Conservation (phyloP, 345 rosid species). For the Draba incana region DNA sequence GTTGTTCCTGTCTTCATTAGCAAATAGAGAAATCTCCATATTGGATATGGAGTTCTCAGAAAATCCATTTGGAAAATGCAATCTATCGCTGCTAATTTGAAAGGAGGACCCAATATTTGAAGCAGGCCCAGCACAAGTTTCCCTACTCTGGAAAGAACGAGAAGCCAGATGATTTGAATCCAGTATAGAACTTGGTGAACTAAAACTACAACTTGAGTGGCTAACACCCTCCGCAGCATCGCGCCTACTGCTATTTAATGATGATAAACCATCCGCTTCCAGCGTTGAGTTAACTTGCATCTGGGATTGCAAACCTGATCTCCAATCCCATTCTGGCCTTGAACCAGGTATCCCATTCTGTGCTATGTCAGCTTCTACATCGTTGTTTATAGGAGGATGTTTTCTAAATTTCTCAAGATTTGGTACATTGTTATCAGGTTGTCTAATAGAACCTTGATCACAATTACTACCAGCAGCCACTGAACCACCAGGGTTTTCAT, state of each 20-base stretch:
- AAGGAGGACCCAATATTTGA: slow-evolving; percentile 41
- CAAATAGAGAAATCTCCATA: slow-evolving; percentile 42
- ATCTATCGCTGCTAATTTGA: slow-evolving; percentile 42
- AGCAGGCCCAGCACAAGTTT: slow-evolving; percentile 30
- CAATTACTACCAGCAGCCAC: slow-evolving; percentile 40
- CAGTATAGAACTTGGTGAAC: slow-evolving; percentile 46
- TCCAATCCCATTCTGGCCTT: slow-evolving; percentile 47
- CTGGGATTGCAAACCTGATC: slow-evolving; percentile 41
- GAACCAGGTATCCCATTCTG: slow-evolving; percentile 38
- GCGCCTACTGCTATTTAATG: slow-evolving; percentile 60
- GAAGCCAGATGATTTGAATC: slow-evolving; percentile 50
- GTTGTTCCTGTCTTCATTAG: slow-evolving; percentile 44
- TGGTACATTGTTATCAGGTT: slow-evolving; percentile 41
- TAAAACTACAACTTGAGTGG: slow-evolving; percentile 45
- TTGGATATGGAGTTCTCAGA: slow-evolving; percentile 46
- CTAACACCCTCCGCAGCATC: slow-evolving; percentile 59
- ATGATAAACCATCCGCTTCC: slow-evolving; percentile 62
- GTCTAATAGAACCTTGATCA: slow-evolving; percentile 50
- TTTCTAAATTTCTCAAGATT: slow-evolving; percentile 43
- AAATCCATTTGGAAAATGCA: slow-evolving; percentile 50
- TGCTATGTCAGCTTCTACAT: slow-evolving; percentile 38
- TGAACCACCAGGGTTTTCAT: slow-evolving; percentile 43
- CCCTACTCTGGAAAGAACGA: slow-evolving; percentile 46
- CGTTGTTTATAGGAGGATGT: slow-evolving; percentile 23
- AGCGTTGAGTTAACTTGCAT: slow-evolving; percentile 30